A percentile compares a stretch with the other conserved stretches of the same genome.
Conservation (phyloP, 768 basidiomycete genomes). For the Naematelia aurantialba region DNA sequence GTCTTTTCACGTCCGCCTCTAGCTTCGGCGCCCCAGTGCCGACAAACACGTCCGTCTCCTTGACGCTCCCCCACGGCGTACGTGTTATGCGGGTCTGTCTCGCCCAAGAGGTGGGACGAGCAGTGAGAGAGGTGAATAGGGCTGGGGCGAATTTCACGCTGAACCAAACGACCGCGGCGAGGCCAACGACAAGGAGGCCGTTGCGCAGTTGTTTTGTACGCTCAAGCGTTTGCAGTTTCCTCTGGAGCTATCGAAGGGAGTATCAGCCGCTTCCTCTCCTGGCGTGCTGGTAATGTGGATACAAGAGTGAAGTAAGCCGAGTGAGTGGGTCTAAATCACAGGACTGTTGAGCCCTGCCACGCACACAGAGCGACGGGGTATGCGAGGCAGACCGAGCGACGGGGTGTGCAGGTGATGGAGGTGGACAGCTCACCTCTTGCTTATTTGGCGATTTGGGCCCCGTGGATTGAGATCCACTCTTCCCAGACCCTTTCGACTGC, state of each 20-base stretch:
- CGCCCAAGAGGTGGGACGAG: neutral
- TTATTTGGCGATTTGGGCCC: too few relatives aligned
- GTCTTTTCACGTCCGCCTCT: constrained; percentile 60
- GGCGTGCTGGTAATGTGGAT: too few relatives aligned
- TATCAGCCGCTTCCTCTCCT: neutral
- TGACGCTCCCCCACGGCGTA: neutral
- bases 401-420: too few relatives aligned
- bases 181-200: neutral
- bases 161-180: constrained; percentile 1
- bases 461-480: too few relatives aligned
- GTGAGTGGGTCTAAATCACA: too few relatives aligned
- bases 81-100: neutral
- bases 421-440: too few relatives aligned
- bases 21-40: neutral
- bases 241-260: neutral
- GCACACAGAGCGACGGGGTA: too few relatives aligned
- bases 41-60: neutral
- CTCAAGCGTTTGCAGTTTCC: neutral
- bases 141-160: neutral
- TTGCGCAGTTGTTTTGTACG: neutral
- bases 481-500: too few relatives aligned
- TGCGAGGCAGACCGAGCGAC: too few relatives aligned
- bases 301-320: neutral
- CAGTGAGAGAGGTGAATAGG: neutral
- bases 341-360: too few relatives aligned